phyloP scores from a whole-genome alignment of 805 yeast genomes.

The Ogataea pini region DNA sequence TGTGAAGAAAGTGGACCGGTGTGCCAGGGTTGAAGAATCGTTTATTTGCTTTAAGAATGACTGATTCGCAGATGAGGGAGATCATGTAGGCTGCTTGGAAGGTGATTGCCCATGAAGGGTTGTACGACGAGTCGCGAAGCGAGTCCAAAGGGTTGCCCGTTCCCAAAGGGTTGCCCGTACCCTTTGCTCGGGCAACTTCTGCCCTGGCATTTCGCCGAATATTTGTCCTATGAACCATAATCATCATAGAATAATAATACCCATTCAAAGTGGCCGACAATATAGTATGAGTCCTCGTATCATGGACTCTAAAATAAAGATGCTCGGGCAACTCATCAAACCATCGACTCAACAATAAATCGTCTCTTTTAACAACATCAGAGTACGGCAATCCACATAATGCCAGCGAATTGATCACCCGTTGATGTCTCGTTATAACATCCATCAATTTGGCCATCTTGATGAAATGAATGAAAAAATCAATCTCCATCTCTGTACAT shows the following conservation, averaged over 20 bases:
- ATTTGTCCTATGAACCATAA: slow-evolving; percentile 67
- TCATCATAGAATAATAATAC: slow-evolving; percentile 67
- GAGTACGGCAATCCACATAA: slow-evolving; percentile 47
- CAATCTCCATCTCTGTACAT: slow-evolving; percentile 39
- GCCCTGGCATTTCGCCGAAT: slow-evolving; percentile 39
- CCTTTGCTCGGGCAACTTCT: neutral
- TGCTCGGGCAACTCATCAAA: slow-evolving; percentile 62
- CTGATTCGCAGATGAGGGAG: slow-evolving; percentile 26
- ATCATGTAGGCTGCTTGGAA: slow-evolving; percentile 82
- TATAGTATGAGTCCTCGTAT: slow-evolving; percentile 36
- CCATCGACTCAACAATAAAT: slow-evolving; percentile 74
- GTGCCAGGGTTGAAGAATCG: slow-evolving; percentile 55
- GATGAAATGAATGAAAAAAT: slow-evolving; percentile 60
- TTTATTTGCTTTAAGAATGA: neutral
- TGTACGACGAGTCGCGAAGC: slow-evolving; percentile 27
- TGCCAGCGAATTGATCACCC: slow-evolving; percentile 28
- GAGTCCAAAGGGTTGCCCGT: too few relatives aligned
- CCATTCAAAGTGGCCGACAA: slow-evolving; percentile 60
- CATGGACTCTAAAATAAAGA: slow-evolving; percentile 57
- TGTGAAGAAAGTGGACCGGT: slow-evolving; percentile 24
- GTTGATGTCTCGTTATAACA: slow-evolving; percentile 64
- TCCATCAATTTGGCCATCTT: slow-evolving; percentile 72
- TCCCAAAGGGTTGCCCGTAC: too few relatives aligned
- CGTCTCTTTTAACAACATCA: slow-evolving; percentile 68
- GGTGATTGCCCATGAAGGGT: slow-evolving; percentile 77